Conservation (phyloP, 495 filamentous ascomycete species). For the Xylaria intraflava region DNA sequence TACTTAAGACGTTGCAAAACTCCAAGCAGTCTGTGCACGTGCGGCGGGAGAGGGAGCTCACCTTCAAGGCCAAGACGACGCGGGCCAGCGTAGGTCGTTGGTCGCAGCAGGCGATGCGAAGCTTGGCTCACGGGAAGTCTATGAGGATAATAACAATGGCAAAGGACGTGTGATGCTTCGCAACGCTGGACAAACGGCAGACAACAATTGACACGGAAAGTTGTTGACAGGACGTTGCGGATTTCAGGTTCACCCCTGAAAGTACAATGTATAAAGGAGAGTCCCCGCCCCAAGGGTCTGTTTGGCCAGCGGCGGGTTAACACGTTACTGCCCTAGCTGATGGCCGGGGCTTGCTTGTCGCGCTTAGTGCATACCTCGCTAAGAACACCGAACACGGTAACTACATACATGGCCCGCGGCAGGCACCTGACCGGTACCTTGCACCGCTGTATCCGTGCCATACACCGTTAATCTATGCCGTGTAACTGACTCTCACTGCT, state of each 20-base stretch:
- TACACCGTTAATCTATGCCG: no score
- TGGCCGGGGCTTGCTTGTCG: not conserved
- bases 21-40: not conserved
- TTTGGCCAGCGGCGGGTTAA: slow-evolving; percentile 1
- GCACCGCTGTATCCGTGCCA: no score
- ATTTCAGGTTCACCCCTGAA: slow-evolving; percentile 12
- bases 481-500: no score
- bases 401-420: no score
- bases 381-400: not conserved
- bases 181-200: not conserved
- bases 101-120: not conserved
- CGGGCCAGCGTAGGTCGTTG: not conserved
- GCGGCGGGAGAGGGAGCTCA: not conserved
- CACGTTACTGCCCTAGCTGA: slow-evolving; percentile 4
- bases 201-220: not conserved
- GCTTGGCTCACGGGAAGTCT: not conserved
- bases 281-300: not conserved
- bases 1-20: no score
- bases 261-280: not conserved
- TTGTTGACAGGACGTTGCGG: not conserved
- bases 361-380: not conserved
- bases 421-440: no score
- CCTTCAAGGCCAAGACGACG: not conserved
- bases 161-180: not conserved
- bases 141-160: not conserved